phyloP scores from a whole-genome alignment of 1,139 yeast genomes.

The Sporopachydermia cereana region DNA sequence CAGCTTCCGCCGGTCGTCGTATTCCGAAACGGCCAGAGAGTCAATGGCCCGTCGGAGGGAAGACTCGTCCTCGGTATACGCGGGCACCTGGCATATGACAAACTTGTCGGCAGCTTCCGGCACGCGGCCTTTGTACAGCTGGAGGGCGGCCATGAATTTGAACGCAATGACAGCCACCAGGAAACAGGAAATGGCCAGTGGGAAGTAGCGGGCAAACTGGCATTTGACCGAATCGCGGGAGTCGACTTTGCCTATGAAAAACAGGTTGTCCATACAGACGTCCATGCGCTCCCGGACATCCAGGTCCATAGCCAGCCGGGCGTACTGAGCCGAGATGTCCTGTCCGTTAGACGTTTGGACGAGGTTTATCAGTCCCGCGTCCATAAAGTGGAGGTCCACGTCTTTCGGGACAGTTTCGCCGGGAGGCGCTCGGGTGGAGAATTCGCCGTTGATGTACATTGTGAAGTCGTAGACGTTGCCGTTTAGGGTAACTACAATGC shows the following conservation, averaged over 20 bases:
- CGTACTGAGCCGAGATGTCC: slow-evolving; percentile 23
- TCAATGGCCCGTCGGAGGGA: slow-evolving; percentile 31
- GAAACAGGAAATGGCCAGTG: slow-evolving; percentile 27
- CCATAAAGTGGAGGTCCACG: slow-evolving; percentile 23
- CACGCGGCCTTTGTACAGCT: slow-evolving; percentile 22
- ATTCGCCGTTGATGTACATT: slow-evolving; percentile 25
- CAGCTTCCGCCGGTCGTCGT: slow-evolving; percentile 30
- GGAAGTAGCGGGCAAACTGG: slow-evolving; percentile 29
- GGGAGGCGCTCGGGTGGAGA: slow-evolving; percentile 21
- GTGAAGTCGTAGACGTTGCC: slow-evolving; percentile 28
- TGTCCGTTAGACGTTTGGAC: slow-evolving; percentile 25
- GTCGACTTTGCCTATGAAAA: slow-evolving; percentile 29
- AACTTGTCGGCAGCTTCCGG: slow-evolving; percentile 30
- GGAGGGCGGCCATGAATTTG: slow-evolving; percentile 30
- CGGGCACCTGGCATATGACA: slow-evolving; percentile 32
- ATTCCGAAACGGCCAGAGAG: slow-evolving; percentile 27
- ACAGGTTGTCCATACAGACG: slow-evolving; percentile 26
- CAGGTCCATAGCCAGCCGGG: slow-evolving; percentile 17
- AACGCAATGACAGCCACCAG: slow-evolving; percentile 25
- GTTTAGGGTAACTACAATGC: slow-evolving; percentile 22
- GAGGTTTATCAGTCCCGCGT: slow-evolving; percentile 19
- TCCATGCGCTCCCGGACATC: slow-evolving; percentile 18
- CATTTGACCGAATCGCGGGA: slow-evolving; percentile 27
- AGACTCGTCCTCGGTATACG: slow-evolving; percentile 31
- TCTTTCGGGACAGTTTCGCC: slow-evolving; percentile 18